Conservation (phyloP, 2,329 filamentous ascomycete genomes). For the Teratosphaeria epicoccoides region DNA sequence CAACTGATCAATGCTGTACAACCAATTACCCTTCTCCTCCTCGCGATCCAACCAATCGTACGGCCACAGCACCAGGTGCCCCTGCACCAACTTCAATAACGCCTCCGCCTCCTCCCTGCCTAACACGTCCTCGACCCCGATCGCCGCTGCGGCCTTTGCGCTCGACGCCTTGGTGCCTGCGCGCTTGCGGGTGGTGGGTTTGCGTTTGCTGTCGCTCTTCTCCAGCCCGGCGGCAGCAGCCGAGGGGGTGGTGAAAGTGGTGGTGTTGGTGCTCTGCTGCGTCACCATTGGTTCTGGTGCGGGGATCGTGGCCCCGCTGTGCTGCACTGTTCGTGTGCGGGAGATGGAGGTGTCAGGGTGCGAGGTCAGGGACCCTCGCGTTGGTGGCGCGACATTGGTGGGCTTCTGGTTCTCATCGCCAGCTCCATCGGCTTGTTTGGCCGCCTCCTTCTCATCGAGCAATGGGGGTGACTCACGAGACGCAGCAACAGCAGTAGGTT, state of each 20-base stretch:
- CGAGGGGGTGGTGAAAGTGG: conserved; percentile 15
- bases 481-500: conserved; percentile 21
- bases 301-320: conserved; percentile 15
- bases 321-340: conserved; percentile 24
- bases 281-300: too few relatives aligned
- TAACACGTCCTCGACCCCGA: conserved; percentile 61
- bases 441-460: conserved; percentile 20
- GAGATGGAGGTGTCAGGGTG: conserved; percentile 23
- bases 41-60: conserved; percentile 91
- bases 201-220: conserved; percentile 42
- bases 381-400: conserved; percentile 6
- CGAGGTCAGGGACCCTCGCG: conserved; percentile 7
- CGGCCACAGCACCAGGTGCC: conserved; percentile 80
- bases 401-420: conserved; percentile 23
- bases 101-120: conserved; percentile 67
- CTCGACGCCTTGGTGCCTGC: neutral
- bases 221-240: conserved; percentile 29
- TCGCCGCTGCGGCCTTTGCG: conserved; percentile 52
- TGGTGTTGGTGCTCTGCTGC: too few relatives aligned
- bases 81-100: conserved; percentile 70
- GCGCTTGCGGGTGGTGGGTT: neutral
- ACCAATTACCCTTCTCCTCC: conserved; percentile 88
- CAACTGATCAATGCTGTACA: conserved; percentile 91
- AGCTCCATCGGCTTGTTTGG: conserved; percentile 7
- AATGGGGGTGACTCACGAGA: conserved; percentile 13